phyloP scores from a whole-genome alignment of 345 rosid genomes.

The Melastoma malabathricum region DNA sequence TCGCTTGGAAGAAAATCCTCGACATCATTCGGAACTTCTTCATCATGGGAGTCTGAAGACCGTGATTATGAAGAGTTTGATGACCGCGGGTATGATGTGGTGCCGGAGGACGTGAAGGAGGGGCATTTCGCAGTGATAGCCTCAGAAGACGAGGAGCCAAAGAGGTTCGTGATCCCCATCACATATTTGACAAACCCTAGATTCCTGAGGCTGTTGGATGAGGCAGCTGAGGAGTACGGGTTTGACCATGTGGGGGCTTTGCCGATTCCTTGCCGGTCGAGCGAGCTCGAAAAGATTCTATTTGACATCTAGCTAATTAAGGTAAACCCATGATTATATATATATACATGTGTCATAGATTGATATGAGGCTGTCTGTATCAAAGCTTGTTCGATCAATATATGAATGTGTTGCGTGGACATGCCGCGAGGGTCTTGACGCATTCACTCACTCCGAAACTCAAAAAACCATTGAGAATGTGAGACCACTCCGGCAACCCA shows the following conservation, averaged over 20 bases:
- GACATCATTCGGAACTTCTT: too few species aligned
- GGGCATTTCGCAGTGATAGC: conserved; percentile 62
- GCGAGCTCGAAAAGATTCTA: conserved; percentile 26
- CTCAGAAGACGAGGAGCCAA: conserved; percentile 29
- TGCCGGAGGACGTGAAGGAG: conserved; percentile 62
- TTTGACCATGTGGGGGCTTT: conserved; percentile 29
- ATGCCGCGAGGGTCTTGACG: too few species aligned
- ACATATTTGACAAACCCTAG: conserved; percentile 33
- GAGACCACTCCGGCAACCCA: too few species aligned
- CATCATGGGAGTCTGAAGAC: too few species aligned
- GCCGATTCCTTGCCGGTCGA: conserved; percentile 29
- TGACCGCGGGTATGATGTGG: conserved; percentile 1
- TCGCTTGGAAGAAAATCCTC: too few species aligned
- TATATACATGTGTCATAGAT: too few species aligned
- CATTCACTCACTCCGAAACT: too few species aligned
- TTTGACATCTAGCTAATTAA: conserved; percentile 3
- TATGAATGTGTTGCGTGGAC: too few species aligned
- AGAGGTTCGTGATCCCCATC: conserved; percentile 44
- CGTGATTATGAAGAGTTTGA: conserved; percentile 3
- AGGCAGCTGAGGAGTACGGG: conserved; percentile 42
- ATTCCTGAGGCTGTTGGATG: conserved; percentile 27
- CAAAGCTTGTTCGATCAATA: too few species aligned
- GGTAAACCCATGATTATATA: too few species aligned
- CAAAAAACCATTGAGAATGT: too few species aligned
- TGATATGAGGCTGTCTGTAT: too few species aligned